These are phyloP conservation scores for Schrenkiella parvula DNA, from an alignment of 345 rosid species.

Conservation along the genomic window DNA sequence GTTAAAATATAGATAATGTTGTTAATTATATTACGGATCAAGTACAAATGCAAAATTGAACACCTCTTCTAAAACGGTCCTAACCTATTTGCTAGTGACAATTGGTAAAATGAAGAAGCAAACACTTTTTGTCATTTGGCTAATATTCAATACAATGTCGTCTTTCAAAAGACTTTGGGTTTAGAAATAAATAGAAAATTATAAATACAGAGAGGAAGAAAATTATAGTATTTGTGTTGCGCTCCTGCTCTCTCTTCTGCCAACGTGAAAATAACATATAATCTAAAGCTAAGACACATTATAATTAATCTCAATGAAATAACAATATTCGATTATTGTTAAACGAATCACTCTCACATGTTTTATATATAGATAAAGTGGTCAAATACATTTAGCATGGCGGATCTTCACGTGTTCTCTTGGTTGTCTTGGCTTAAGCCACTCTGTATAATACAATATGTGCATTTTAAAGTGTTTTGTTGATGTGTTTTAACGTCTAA, in stretches of 20 bases:
- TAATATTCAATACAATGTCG: not conserved
- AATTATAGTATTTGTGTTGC: not conserved
- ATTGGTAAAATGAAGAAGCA: not conserved
- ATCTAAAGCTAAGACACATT: not conserved
- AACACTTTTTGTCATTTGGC: not conserved
- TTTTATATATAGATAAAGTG: not conserved
- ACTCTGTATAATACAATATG: constrained; percentile 10
- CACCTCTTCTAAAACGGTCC: no score
- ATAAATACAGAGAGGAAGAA: not conserved
- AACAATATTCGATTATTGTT: not conserved
- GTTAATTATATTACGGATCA: no score
- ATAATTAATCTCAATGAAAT: not conserved
- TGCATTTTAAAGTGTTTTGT: not conserved
- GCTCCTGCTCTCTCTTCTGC: not conserved
- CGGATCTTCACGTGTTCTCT: constrained; percentile 21
- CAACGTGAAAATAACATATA: constrained; percentile 2
- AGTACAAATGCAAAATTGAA: no score
- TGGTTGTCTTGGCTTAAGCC: constrained; percentile 13
- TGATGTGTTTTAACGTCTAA: not conserved
- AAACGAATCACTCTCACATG: not conserved
- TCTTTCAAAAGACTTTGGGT: not conserved
- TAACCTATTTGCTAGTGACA: not conserved
- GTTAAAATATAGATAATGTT: no score
- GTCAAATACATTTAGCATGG: constrained; percentile 1
- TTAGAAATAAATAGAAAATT: not conserved